A percentile compares a stretch with the other conserved stretches of the same genome.
Evolutionary conservation across 2,329 filamentous ascomycete genomes (phyloP).

Genomic region (Fusarium decemcellulare): DNA sequence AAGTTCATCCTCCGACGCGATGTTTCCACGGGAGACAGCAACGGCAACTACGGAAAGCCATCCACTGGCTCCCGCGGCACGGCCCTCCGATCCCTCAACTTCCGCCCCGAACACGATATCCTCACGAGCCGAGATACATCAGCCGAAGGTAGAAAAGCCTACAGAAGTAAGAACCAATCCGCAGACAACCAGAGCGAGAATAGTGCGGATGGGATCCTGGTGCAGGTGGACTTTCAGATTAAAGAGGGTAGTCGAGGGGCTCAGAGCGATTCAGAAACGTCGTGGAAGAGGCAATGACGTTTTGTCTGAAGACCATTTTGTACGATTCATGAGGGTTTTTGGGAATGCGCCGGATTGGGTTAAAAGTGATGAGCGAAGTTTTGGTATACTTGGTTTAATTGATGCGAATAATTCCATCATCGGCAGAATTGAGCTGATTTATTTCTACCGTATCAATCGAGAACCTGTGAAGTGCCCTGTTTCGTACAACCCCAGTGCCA

Average conservation of each 20-base stretch:
- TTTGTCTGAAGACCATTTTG: background rate
- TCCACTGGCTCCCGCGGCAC: conserved; percentile 44
- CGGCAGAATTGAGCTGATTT: background rate
- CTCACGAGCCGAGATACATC: conserved; percentile 47
- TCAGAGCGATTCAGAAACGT: conserved; percentile 18
- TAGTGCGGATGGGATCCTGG: conserved; percentile 51
- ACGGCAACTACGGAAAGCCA: conserved; percentile 40
- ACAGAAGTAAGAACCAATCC: conserved; percentile 35
- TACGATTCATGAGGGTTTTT: conserved; percentile 2
- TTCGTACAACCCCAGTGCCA: background rate
- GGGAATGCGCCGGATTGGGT: background rate
- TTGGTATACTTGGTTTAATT: background rate
- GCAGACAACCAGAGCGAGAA: conserved; percentile 43
- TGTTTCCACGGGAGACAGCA: conserved; percentile 29
- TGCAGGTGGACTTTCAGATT: conserved; percentile 55
- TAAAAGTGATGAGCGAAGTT: background rate
- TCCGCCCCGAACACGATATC: conserved; percentile 49
- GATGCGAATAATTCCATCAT: background rate
- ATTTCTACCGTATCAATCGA: too few species aligned
- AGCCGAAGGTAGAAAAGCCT: conserved; percentile 39
- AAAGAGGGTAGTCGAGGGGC: conserved; percentile 43
- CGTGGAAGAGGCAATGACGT: conserved; percentile 9
- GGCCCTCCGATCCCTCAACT: conserved; percentile 48
- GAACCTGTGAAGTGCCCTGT: background rate
- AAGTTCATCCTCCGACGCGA: conserved; percentile 48